Evolutionary conservation across 2,329 filamentous ascomycete species (phyloP).

Genomic region (Basipetospora chlamydospora): DNA sequence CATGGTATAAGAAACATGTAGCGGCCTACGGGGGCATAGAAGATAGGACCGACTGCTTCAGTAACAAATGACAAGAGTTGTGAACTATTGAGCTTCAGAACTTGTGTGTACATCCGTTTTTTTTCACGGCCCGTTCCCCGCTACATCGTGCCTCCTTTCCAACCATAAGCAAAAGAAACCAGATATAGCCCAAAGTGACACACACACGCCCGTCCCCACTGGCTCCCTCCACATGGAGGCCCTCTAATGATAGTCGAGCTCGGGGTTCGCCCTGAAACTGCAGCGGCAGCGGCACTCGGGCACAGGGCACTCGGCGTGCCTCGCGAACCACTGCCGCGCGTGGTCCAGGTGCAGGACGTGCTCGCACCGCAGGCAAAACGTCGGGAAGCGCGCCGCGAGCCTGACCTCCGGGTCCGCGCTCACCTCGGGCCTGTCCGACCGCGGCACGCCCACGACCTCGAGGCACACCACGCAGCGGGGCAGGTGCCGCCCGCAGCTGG

Average conservation of each 20-base stretch:
- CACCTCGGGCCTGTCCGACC: constrained; percentile 41
- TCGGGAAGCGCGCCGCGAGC: constrained; percentile 46
- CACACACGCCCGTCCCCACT: too few species aligned
- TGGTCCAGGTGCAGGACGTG: constrained; percentile 56
- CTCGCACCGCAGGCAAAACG: constrained; percentile 53
- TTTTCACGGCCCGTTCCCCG: too few species aligned
- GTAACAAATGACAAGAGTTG: too few species aligned
- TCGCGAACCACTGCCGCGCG: constrained; percentile 49
- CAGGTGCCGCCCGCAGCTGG: constrained; percentile 51
- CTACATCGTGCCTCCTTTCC: too few species aligned
- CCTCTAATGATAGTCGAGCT: constrained; percentile 34
- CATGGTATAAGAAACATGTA: too few species aligned
- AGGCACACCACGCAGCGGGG: constrained; percentile 55
- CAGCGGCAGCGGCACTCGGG: constrained; percentile 54
- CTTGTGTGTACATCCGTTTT: too few species aligned
- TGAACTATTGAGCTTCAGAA: too few species aligned
- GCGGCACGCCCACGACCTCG: constrained; percentile 49
- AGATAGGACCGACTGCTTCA: too few species aligned
- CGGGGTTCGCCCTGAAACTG: constrained; percentile 45
- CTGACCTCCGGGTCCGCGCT: constrained; percentile 29
- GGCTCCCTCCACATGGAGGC: too few species aligned
- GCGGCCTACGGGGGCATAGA: too few species aligned
- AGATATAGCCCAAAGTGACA: too few species aligned
- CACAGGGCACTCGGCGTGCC: constrained; percentile 52
- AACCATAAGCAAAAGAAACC: too few species aligned